A percentile compares a stretch with the other conserved stretches of the same genome.
These are phyloP conservation scores for Epichloe glyceriae DNA, from an alignment of 2,329 filamentous ascomycete species.

Conservation along the genomic window DNA sequence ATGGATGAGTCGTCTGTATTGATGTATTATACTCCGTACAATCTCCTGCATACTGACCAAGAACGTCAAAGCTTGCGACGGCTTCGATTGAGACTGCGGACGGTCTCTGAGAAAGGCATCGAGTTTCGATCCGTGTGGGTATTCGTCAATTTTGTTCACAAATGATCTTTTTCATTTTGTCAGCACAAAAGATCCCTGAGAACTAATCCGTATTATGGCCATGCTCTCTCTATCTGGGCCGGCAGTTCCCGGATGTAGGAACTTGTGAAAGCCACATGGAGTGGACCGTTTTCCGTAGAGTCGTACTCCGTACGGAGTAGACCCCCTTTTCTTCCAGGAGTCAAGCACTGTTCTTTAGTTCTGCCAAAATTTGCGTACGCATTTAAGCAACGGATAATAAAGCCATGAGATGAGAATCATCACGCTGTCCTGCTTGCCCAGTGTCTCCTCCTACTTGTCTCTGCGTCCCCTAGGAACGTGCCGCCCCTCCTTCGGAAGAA, in stretches of 20 bases:
- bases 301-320: not conserved
- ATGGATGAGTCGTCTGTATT: not conserved
- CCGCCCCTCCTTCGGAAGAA: not conserved
- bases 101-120: too few species aligned
- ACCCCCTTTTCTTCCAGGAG: not conserved
- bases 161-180: not conserved
- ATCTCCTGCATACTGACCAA: too few species aligned
- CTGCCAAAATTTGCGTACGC: too few species aligned
- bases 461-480: too few species aligned
- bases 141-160: not conserved
- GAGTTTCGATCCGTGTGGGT: not conserved
- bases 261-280: not conserved
- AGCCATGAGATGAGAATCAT: too few species aligned
- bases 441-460: too few species aligned
- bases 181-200: slow-evolving; percentile 11
- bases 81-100: too few species aligned
- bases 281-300: not conserved
- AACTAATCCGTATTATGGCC: not conserved
- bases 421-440: too few species aligned
- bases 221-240: not conserved
- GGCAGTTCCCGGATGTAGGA: slow-evolving; percentile 4
- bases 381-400: too few species aligned
- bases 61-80: too few species aligned
- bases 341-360: too few species aligned
- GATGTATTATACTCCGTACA: too few species aligned